Base-by-base conservation (phyloP, 176 grass and related monocot species). In the Carex littledalei region DNA sequence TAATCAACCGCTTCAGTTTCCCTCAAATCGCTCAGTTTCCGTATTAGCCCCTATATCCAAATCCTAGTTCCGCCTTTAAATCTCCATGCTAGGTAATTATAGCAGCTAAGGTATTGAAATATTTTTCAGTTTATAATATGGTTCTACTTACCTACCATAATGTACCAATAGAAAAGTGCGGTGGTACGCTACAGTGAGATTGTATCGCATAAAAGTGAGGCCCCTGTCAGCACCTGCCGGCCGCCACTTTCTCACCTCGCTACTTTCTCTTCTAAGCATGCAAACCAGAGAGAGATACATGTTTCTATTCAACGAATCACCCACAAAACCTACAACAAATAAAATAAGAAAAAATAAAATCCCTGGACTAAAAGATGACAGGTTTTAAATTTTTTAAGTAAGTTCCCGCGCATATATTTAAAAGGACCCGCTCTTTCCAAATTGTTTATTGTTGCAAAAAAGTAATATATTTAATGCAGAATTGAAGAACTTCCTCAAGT, bases 281-380 rank as follows among this genome's bases (percentile, higher is more conserved):
- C 93, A 98, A 37, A 98, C 77, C 70, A 98, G 88, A 6, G 93
- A 95, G 5, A 67, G 85, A 84, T 92, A 98, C 96, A 98, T 98
- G 68, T 98, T 98, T 37, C 96, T 88, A 34, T 95, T 98, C 86
- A 98, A 87, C 0, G 96, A 98, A 92, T 98, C 96, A 0, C 96
- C 96, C 24, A 95, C 93, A 85, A 98, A 95, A 78, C 96, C 96
- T 98, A 45, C 8, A 45, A 45, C 43, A 45, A 45, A 5, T 39
- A 0, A 4, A 39, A 39, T 4, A 4, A 37, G 5, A 37, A 5
- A 5, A 5, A 39, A 39, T 13, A 2, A 43, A 10, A 49, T 11
- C 20, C n/a, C 60, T 9, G 20, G 7, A 63, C 20, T 22, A 22
- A 24, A 20, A n/a, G 18, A 71, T 20, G 5, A 31, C 17, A 15